Conservation (phyloP, 2,329 filamentous ascomycete genomes). For the Hymenoscyphus salicellus region DNA sequence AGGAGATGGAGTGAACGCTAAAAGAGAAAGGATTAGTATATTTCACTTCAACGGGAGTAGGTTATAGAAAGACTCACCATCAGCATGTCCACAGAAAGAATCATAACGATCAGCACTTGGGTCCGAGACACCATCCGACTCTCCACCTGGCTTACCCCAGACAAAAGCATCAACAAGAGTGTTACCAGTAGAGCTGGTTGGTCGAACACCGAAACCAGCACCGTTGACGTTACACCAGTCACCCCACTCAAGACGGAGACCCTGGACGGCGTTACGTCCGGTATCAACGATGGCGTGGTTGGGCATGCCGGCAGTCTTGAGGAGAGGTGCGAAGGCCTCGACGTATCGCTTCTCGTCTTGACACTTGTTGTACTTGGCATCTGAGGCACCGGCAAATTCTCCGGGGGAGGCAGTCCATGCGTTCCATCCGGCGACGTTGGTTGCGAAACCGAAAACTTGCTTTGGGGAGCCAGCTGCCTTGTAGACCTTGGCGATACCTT, state of each 20-base stretch:
- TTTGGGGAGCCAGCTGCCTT: conserved; percentile 48
- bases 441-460: conserved; percentile 52
- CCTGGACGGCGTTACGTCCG: conserved; percentile 48
- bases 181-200: conserved; percentile 27
- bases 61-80: conserved; percentile 48
- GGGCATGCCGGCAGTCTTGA: conserved; percentile 28
- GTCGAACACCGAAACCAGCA: conserved; percentile 37
- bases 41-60: conserved; percentile 29
- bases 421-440: conserved; percentile 61
- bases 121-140: conserved; percentile 31
- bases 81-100: conserved; percentile 45
- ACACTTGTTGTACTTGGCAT: conserved; percentile 47
- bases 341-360: conserved; percentile 44
- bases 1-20: conserved; percentile 41
- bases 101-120: conserved; percentile 46
- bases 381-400: conserved; percentile 39
- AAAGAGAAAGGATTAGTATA: conserved; percentile 1
- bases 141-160: conserved; percentile 39
- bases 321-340: conserved; percentile 40
- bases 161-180: conserved; percentile 36
- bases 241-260: conserved; percentile 45
- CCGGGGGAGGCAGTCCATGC: conserved; percentile 30
- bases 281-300: conserved; percentile 49
- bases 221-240: conserved; percentile 43
- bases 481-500: conserved; percentile 48